Conservation (phyloP, 78 protist species). For the Andalucia godoyi region DNA sequence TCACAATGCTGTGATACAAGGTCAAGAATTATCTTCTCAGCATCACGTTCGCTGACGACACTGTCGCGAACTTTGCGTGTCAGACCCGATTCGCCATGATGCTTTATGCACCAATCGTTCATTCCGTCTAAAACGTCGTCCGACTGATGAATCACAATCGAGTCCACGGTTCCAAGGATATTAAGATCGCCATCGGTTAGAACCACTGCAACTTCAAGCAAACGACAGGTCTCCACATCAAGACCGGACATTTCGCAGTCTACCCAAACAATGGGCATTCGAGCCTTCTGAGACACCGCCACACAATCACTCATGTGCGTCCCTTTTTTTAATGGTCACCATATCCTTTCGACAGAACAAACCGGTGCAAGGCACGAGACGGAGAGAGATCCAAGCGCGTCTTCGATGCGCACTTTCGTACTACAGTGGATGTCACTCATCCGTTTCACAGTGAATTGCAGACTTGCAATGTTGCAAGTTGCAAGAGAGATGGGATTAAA, state of each 20-base stretch:
- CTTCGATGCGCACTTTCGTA: too few relatives aligned
- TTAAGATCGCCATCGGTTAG: not conserved
- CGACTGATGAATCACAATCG: not conserved
- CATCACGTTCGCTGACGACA: not conserved
- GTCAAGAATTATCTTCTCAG: not conserved
- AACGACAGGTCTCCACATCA: not conserved
- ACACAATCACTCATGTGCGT: too few relatives aligned
- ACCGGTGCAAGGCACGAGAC: too few relatives aligned
- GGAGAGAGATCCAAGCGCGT: too few relatives aligned
- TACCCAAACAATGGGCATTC: not conserved
- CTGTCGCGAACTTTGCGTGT: not conserved
- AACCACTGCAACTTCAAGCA: not conserved
- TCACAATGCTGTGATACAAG: not conserved
- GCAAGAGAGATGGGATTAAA: too few relatives aligned
- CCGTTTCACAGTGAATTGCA: too few relatives aligned
- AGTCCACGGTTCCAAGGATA: not conserved
- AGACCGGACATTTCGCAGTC: not conserved
- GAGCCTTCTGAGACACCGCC: too few relatives aligned
- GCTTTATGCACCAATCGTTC: constrained; percentile 7
- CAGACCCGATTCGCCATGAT: not conserved
- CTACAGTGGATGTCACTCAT: too few relatives aligned
- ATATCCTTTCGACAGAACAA: too few relatives aligned
- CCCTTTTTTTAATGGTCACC: too few relatives aligned
- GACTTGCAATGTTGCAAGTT: too few relatives aligned
- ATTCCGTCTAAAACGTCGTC: not conserved